Evolutionary conservation across 768 basidiomycete species (phyloP).

Genomic region (Panaeolus papilionaceus): DNA sequence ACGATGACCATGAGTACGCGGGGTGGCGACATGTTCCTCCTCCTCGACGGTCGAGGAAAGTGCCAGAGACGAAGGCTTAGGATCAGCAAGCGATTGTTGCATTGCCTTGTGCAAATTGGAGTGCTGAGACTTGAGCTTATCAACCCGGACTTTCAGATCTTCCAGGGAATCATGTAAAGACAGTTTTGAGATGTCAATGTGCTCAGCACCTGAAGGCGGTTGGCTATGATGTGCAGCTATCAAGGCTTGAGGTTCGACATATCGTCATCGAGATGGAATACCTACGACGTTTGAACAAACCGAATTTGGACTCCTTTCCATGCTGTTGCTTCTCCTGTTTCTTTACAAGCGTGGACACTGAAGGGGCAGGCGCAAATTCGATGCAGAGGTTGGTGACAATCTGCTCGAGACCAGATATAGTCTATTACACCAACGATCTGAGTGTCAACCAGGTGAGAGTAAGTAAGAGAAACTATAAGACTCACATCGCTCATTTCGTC

Average conservation of each 20-base stretch:
- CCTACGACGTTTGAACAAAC: constrained; percentile 68
- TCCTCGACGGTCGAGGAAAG: constrained; percentile 59
- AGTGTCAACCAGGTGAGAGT: background rate
- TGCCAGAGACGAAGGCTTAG: constrained; percentile 32
- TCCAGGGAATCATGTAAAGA: constrained; percentile 36
- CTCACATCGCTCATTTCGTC: constrained; percentile 74
- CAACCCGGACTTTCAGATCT: constrained; percentile 53
- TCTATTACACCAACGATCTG: constrained; percentile 40
- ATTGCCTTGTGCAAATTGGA: constrained; percentile 52
- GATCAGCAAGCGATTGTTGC: constrained; percentile 37
- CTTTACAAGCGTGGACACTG: constrained; percentile 44
- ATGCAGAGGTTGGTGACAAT: constrained; percentile 51
- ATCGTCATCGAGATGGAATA: constrained; percentile 5
- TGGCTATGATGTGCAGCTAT: constrained; percentile 26
- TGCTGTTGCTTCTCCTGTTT: constrained; percentile 59
- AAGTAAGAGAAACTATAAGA: constrained; percentile 19
- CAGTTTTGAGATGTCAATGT: constrained; percentile 23
- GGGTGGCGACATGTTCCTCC: constrained; percentile 37
- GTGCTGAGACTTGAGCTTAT: constrained; percentile 67
- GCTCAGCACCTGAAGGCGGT: constrained; percentile 18
- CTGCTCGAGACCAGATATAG: constrained; percentile 62
- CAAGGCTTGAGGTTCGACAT: constrained; percentile 1
- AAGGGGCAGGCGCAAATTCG: constrained; percentile 43
- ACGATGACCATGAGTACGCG: constrained; percentile 15
- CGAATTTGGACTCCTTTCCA: constrained; percentile 55